Evolutionary conservation across 768 basidiomycete species (phyloP), one percentile per base, ranked within the genome.

Genomic region (Neoboletus brunneissimus): DNA sequence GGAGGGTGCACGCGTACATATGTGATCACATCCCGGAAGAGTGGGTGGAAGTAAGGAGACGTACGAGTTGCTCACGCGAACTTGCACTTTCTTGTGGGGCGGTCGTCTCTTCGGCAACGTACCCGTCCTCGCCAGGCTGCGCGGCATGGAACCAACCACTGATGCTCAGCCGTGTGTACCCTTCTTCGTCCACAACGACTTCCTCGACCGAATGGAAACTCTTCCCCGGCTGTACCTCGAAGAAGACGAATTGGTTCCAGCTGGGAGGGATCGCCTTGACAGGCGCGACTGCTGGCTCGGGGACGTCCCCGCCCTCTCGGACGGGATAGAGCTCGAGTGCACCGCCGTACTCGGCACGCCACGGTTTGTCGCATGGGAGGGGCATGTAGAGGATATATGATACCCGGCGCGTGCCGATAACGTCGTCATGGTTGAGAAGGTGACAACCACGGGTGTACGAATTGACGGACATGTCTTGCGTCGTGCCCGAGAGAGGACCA

Each of bases 381-480:
- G 95, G 95, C 81, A 98, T 89, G 75, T 98, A 98, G 48, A 98
- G 86, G 74, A 98, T 96, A 77, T 96, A 98, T 1, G 92, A 95
- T 51, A 98, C 89, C 41, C 93, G 84, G 25, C 96, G 88, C 9
- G 93, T 84, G 58, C 94, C 94, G 67, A 98, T 98, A 25, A 96
- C 95, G 71, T 98, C 96, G 85, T 98, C 96, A 77, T 98, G 96
- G 72, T 96, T 92, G 66, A 98, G 86, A 11, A 98, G 82, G 73
- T 98, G 94, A 70, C 88, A 97, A 44, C 94, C 92, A 58, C 87
- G 84, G 20, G 86, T 88, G 74, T 98, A 98, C 9, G 89, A 86
- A 67, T 93, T 94, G 57, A 96, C 88, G 42, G 91, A 91, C 85
- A 95, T 94, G 77, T 98, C 96, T 67, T 93, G 94, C 70, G 94